Base-by-base conservation (phyloP, 371 early-diverging fungal genomes). In the Saksenaea oblongispora region DNA sequence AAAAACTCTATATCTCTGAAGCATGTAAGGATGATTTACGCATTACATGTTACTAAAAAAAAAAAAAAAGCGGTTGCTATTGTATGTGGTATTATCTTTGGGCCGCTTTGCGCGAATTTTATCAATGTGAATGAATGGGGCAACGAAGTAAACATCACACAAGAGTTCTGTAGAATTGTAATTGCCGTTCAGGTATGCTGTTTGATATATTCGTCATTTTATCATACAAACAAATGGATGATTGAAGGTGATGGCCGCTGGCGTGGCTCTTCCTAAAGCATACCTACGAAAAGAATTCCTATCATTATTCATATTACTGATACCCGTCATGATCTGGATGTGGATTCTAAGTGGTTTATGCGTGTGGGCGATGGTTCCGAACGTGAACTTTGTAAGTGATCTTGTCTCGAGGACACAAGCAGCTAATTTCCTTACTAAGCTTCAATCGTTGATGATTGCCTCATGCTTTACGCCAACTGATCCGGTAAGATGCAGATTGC, bases 1-100 rank as follows among this genome's bases (percentile, higher is more conserved):
- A 97, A 63, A 82, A 86, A 5, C 82, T 95, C 26, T 94, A 87
- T 71, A 71, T 97, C 56, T 89, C 92, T 37, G 97, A 96, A 76
- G 84, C 95, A 26, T 71, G 85, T 82, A 78, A 28, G 22, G 44
- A 28, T 28, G 5, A 53, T 47, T 7, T 34, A 35, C 22, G n/a
- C n/a, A 41, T n/a, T 41, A 17, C 51, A 47, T 22, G 8, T 22
- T 47, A n/a, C 26, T 44, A 14, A 41, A 41, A 47, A 18, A n/a
- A 9, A 18, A 18, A 17, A 47, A 47, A 41, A 14, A 82, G 78
- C 93, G 5, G 85, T 98, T 15, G 90, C 96, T 17, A 84, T 89
- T 10, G 39, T 89, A 9, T 82, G 88, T 65, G 98, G 98, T 13
- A 89, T 98, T 37, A 57, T 91, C 31, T 65, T 93, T 56, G 95